Conservation (phyloP, 2,329 filamentous ascomycete genomes). For the Talaromyces sp. region DNA sequence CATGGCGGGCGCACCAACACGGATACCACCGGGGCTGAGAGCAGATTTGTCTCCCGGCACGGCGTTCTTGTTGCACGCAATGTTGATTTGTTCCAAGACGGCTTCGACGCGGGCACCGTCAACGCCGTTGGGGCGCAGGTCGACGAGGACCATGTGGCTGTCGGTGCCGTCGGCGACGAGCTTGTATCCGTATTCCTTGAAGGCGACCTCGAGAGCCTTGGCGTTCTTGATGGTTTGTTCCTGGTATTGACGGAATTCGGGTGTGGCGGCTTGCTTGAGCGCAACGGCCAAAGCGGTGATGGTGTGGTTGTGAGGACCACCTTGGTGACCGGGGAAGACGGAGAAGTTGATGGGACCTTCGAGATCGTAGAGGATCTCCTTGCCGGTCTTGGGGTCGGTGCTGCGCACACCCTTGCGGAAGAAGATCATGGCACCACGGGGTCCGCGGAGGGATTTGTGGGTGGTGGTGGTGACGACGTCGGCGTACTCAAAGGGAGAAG, state of each 20-base stretch:
- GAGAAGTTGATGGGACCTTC: slow-evolving; percentile 92
- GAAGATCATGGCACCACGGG: slow-evolving; percentile 97
- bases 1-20: slow-evolving; percentile 97
- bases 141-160: slow-evolving; percentile 91
- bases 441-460: slow-evolving; percentile 94
- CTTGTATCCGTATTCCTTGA: slow-evolving; percentile 68
- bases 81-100: slow-evolving; percentile 95
- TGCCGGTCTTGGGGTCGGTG: slow-evolving; percentile 78
- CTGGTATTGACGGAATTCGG: slow-evolving; percentile 92
- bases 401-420: slow-evolving; percentile 87
- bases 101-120: slow-evolving; percentile 92
- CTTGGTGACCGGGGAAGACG: slow-evolving; percentile 97
- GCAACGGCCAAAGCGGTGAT: slow-evolving; percentile 94
- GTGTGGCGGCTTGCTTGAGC: slow-evolving; percentile 83
- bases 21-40: slow-evolving; percentile 88
- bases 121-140: slow-evolving; percentile 82
- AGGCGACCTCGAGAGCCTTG: slow-evolving; percentile 77
- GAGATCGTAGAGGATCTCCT: slow-evolving; percentile 82
- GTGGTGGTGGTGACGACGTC: slow-evolving; percentile 98
- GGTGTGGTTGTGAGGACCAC: slow-evolving; percentile 97
- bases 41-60: slow-evolving; percentile 97
- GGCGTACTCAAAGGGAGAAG: slow-evolving; percentile 81
- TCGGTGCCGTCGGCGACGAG: slow-evolving; percentile 93
- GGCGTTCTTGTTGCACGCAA: slow-evolving; percentile 99
- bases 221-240: slow-evolving; percentile 85